Percentiles rank a stretch among this genome's conserved stretches.
Conservation (phyloP, 2,329 filamentous ascomycete genomes). For the Colletotrichum agaves region DNA sequence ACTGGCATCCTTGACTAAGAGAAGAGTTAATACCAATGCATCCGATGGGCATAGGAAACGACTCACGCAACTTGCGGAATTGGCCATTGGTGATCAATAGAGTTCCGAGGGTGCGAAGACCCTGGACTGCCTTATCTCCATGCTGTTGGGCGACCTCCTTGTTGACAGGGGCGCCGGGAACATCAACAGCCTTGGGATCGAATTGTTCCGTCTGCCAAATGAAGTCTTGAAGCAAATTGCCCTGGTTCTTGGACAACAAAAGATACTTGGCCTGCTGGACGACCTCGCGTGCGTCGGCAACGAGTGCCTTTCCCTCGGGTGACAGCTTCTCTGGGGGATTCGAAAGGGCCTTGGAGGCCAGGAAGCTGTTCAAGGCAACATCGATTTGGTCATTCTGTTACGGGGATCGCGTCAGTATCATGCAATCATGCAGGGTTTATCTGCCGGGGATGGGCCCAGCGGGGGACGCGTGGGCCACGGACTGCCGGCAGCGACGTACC, state of each 20-base stretch:
- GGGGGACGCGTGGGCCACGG: neutral
- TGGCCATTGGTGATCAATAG: conserved; percentile 95
- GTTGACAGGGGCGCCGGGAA: conserved; percentile 74
- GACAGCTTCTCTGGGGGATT: conserved; percentile 83
- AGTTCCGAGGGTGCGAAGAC: conserved; percentile 86
- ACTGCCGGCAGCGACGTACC: conserved; percentile 59
- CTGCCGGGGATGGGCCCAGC: neutral
- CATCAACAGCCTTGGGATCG: conserved; percentile 68
- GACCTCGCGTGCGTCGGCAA: conserved; percentile 81
- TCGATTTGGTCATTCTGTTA: conserved; percentile 92
- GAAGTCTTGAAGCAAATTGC: conserved; percentile 94
- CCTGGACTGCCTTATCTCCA: conserved; percentile 83
- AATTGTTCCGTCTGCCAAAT: conserved; percentile 92
- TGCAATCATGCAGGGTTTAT: neutral
- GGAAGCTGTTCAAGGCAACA: conserved; percentile 88
- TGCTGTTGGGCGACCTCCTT: conserved; percentile 85
- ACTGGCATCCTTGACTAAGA: conserved; percentile 77
- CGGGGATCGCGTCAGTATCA: conserved; percentile 20
- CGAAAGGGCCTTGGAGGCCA: conserved; percentile 75
- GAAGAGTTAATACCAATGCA: conserved; percentile 36
- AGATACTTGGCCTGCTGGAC: conserved; percentile 87
- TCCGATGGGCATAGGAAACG: neutral
- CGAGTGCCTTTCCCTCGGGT: conserved; percentile 80
- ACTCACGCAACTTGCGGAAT: conserved; percentile 88
- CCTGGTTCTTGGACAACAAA: conserved; percentile 92